Conservation (phyloP, 2,329 filamentous ascomycete genomes). For the Neonectria hederae region DNA sequence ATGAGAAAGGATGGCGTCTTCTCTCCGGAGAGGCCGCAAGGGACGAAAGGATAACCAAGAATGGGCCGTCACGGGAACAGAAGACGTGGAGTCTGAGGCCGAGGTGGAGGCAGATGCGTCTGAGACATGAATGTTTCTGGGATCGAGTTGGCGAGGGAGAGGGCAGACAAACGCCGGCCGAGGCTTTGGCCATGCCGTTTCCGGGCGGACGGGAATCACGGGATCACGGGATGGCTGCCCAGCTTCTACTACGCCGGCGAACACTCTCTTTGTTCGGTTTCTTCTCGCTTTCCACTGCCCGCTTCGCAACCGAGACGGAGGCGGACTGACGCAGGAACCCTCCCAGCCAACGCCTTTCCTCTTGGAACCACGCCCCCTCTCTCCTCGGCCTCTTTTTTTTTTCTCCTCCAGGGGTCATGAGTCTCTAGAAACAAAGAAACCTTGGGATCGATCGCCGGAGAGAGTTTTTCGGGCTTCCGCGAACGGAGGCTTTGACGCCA, state of each 20-base stretch:
- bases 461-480: background rate
- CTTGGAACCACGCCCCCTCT: background rate
- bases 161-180: background rate
- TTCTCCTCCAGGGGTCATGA: background rate
- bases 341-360: background rate
- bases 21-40: background rate
- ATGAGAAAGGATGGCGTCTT: background rate
- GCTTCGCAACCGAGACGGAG: background rate
- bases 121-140: background rate
- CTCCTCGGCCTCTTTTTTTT: background rate
- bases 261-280: slow-evolving; percentile 1
- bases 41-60: background rate
- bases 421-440: background rate
- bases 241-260: background rate
- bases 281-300: background rate
- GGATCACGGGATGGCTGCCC: slow-evolving; percentile 12
- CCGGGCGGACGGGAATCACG: slow-evolving; percentile 17
- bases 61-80: background rate
- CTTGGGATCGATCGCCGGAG: background rate
- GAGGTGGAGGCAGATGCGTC: background rate
- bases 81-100: background rate
- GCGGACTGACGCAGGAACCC: slow-evolving; percentile 18
- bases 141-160: background rate
- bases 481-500: slow-evolving; percentile 20
- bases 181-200: slow-evolving; percentile 14